Conservation (phyloP, 306 rosid species). For the Albizia julibrissin region DNA sequence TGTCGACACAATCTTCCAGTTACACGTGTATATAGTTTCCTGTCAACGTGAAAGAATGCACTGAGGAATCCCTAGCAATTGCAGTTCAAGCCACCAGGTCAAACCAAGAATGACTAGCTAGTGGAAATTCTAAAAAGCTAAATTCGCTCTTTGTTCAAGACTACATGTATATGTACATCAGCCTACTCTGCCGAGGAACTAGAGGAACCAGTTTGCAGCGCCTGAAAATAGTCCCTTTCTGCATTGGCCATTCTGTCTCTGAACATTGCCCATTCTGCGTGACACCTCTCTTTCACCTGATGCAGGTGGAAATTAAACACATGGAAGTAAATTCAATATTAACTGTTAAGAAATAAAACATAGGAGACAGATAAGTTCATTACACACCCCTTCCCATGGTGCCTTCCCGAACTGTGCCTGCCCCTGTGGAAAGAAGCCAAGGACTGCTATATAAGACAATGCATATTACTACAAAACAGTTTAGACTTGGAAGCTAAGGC, state of each 20-base stretch:
- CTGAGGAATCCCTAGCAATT: neutral
- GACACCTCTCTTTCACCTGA: slow-evolving; percentile 84
- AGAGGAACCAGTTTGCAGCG: slow-evolving; percentile 32
- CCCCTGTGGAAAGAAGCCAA: slow-evolving; percentile 50
- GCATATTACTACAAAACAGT: neutral
- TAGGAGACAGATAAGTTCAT: neutral
- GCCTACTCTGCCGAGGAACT: slow-evolving; percentile 42
- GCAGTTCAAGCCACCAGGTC: neutral
- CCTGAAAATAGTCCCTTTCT: slow-evolving; percentile 56
- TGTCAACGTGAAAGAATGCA: neutral
- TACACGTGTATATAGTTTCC: neutral
- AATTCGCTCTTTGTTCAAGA: neutral
- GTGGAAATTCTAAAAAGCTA: neutral
- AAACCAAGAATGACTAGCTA: neutral
- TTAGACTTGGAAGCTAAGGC: neutral
- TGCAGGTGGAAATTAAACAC: neutral
- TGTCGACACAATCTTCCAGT: too few relatives aligned
- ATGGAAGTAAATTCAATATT: neutral
- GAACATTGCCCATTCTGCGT: slow-evolving; percentile 74
- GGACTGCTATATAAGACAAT: neutral
- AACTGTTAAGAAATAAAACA: neutral
- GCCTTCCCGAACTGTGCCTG: slow-evolving; percentile 52
- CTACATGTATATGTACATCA: too few relatives aligned
- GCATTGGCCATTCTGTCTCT: slow-evolving; percentile 67
- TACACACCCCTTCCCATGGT: slow-evolving; percentile 87